Percentiles rank a stretch among this genome's conserved stretches.
Evolutionary conservation across 2,329 filamentous ascomycete genomes (phyloP).

Genomic region (Diaporthe sp.): DNA sequence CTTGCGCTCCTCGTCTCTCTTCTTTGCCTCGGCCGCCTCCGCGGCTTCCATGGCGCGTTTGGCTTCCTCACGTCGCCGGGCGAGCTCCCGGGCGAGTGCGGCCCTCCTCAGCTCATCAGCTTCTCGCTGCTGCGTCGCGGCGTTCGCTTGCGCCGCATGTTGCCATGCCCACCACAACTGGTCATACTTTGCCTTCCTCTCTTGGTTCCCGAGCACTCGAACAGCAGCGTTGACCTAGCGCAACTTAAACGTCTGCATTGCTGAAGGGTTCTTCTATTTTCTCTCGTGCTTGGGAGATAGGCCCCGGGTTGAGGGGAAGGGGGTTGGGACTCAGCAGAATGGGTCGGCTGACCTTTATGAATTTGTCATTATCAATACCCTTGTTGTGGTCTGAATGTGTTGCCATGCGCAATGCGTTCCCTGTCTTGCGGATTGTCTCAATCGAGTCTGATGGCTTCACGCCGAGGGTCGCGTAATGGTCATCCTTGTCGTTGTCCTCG

Average conservation of each 20-base stretch:
- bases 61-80: no score
- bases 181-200: background rate
- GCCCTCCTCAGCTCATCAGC: background rate
- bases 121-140: background rate
- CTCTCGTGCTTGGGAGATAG: background rate
- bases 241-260: background rate
- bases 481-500: background rate
- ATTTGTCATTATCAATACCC: no score
- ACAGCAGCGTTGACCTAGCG: background rate
- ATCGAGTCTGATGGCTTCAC: background rate
- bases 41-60: background rate
- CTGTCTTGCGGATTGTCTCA: background rate
- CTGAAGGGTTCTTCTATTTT: background rate
- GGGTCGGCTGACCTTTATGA: background rate
- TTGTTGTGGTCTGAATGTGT: slow-evolving; percentile 3
- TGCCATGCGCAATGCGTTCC: background rate
- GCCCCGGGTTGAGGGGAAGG: no score
- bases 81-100: no score
- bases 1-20: background rate
- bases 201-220: background rate
- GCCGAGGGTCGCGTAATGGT: background rate
- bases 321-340: background rate
- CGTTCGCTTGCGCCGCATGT: background rate
- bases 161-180: background rate
- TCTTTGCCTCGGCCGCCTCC: background rate